Percentiles rank a stretch among this genome's conserved stretches.
These are phyloP conservation scores for Ceratobasidium theobromae DNA, from an alignment of 1,284 basidiomycete genomes.

Conservation along the genomic window DNA sequence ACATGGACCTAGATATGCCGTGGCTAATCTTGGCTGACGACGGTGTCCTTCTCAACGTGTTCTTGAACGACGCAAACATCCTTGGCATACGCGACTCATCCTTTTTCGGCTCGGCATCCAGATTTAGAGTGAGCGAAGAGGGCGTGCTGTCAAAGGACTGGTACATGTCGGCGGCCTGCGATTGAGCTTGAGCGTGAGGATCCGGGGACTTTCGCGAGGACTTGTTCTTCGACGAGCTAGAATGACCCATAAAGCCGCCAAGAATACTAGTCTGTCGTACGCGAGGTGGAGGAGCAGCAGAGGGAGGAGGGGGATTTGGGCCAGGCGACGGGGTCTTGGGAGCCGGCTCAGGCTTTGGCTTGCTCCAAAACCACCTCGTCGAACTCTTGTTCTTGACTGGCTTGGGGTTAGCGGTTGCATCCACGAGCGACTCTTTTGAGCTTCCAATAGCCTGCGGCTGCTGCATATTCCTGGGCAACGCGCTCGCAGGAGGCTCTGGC, in stretches of 20 bases:
- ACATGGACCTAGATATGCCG: conserved; percentile 11
- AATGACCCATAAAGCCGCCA: conserved; percentile 1
- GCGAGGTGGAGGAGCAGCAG: not conserved
- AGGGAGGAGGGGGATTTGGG: not conserved
- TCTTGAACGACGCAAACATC: conserved; percentile 20
- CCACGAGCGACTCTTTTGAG: conserved; percentile 27
- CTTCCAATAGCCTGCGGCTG: conserved; percentile 1
- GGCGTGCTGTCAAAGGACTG: conserved; percentile 1
- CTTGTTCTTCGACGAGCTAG: conserved; percentile 18
- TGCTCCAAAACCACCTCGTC: conserved; percentile 13
- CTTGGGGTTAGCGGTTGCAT: not conserved
- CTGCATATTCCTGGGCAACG: conserved; percentile 25
- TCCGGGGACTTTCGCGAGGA: not conserved
- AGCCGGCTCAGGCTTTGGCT: conserved; percentile 1
- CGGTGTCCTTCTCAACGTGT: conserved; percentile 6
- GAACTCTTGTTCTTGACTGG: conserved; percentile 19
- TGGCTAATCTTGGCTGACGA: conserved; percentile 25
- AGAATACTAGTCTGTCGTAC: conserved; percentile 19
- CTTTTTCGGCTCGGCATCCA: conserved; percentile 13
- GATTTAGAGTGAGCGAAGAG: conserved; percentile 16
- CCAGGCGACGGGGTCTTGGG: conserved; percentile 1
- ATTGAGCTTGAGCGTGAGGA: not conserved
- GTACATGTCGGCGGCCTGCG: conserved; percentile 9
- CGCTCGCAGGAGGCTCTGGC: conserved; percentile 7
- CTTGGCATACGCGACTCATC: conserved; percentile 23